Conservation (phyloP, 768 basidiomycete species). For the Phallus indusiatus region DNA sequence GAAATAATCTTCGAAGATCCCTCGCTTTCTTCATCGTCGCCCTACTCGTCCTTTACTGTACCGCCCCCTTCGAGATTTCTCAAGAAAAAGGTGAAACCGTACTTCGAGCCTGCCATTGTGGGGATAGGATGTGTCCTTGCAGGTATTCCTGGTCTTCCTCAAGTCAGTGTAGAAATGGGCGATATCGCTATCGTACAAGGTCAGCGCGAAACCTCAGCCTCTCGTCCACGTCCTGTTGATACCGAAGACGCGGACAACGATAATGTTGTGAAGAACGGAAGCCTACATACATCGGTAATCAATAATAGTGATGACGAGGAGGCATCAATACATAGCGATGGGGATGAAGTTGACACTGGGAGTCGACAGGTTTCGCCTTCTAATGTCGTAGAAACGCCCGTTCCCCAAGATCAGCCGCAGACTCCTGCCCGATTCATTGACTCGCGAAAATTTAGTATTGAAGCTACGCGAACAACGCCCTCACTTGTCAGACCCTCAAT, state of each 20-base stretch:
- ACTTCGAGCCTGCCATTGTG: slow-evolving; percentile 65
- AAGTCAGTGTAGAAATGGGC: slow-evolving; percentile 63
- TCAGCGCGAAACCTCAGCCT: slow-evolving; percentile 53
- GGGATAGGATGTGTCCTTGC: slow-evolving; percentile 80
- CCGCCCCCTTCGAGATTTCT: slow-evolving; percentile 38
- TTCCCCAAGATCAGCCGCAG: not conserved
- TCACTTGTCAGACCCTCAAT: slow-evolving; percentile 46
- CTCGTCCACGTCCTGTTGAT: slow-evolving; percentile 35
- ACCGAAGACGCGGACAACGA: slow-evolving; percentile 36
- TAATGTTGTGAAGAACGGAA: slow-evolving; percentile 16
- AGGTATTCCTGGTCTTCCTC: slow-evolving; percentile 67
- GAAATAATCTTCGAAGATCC: slow-evolving; percentile 93
- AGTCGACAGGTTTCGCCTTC: slow-evolving; percentile 25
- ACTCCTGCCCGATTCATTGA: not conserved
- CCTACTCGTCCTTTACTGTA: slow-evolving; percentile 54
- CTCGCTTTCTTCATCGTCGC: slow-evolving; percentile 51
- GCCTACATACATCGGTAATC: not conserved
- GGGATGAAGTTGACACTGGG: slow-evolving; percentile 33
- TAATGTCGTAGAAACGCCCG: not conserved
- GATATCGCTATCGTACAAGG: slow-evolving; percentile 88
- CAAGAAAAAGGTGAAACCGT: slow-evolving; percentile 56
- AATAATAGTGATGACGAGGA: not conserved
- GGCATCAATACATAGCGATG: slow-evolving; percentile 15
- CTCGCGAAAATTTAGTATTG: slow-evolving; percentile 29
- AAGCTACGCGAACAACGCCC: slow-evolving; percentile 66